Base-by-base conservation (phyloP, 1,284 basidiomycete genomes). In the Tilletia caries region DNA sequence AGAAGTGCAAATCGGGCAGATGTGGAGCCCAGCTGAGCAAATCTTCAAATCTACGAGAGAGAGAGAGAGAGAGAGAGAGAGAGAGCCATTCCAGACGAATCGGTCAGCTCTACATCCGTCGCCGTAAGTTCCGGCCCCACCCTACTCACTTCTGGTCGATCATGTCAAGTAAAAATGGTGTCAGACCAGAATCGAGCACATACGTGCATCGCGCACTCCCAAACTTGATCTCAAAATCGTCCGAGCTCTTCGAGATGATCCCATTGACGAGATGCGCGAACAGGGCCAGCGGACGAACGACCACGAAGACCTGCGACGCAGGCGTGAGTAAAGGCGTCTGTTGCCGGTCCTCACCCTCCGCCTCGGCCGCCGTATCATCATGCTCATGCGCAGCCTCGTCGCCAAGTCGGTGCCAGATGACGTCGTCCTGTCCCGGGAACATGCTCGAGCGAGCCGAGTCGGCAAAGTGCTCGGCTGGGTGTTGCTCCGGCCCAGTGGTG, bases 141-240 rank as follows among this genome's bases (percentile, higher is more conserved):
- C 15, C 10, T 41, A 62, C 58, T 34, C 29, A 62, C 58, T 37
- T 62, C 23, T 62, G 58, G 4, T 62, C 58, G 20, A 62, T 62
- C 15, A 18, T 13, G 12, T 34, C 18, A 15, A n/a, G 8, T 15
- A 62, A 18, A 37, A 13, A 6, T 13, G 29, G 15, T 29, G 58
- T 10, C 18, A 37, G 12, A 4, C 20, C 2, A 8, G 32, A 13
- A 13, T 29, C 32, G 15, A 20, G 20, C 29, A 62, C 33, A 20
- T 34, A 33, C 13, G 27, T 34, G 18, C 58, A 62, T 23, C 32
- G 2, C 20, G 58, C 20, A 2, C 15, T 20, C 2, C 58, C 58
- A 18, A 62, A 6, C 32, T 62, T 15, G 13, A 15, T 62, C 27
- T 33, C 6, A 29, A 34, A 33, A 1, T 62, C 58, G 32, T 1